Evolutionary conservation across 352 stramenopile genomes (phyloP), one percentile per base, ranked within the genome.

Genomic region (Saprolegnia diclina): DNA sequence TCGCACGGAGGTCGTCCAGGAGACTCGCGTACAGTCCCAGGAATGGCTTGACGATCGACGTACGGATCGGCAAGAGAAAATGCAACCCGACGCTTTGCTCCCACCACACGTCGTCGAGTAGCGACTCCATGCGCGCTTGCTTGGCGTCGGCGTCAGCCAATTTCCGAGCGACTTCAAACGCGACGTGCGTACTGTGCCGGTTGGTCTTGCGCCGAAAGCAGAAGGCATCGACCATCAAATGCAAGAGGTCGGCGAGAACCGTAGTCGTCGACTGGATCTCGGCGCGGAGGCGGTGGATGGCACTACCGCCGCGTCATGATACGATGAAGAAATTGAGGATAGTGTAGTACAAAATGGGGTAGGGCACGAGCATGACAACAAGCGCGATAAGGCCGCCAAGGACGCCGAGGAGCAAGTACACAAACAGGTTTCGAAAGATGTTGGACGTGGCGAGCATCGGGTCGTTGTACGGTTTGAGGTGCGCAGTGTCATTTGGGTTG

Each of bases 151-250:
- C 75, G 0, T 68, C 77, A 24, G 89, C 77, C 53, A 92, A 92
- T 56, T 90, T 91, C 46, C 81, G 81, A 14, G 79, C 66, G 26
- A 92, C 72, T 62, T 90, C 89, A n/a, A 90, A 70, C 19, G 77
- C 79, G 5, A 93, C 62, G 53, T 90, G 88, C 46, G 91, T 85
- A 81, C 90, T 91, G 74, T 91, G 79, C 35, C 90, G 80, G 38
- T 88, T 74, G 53, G 90, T 89, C 73, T 92, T 91, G 76, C 87
- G 89, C 74, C 89, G 90, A 76, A 92, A 92, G 67, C 85, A 92
- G 76, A 91, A 92, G 45, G 82, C 86, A 67, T 91, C 85, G 4
- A 92, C 74, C 63, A 92, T 88, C 64, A 91, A 74, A 64, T 91
- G 89, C 7, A 92, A 77, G 26, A 90, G 64, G 40, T 91, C 82